A percentile compares a stretch with the other conserved stretches of the same genome.
phyloP scores from a whole-genome alignment of 2,329 filamentous ascomycete species.

The Alternaria panax region DNA sequence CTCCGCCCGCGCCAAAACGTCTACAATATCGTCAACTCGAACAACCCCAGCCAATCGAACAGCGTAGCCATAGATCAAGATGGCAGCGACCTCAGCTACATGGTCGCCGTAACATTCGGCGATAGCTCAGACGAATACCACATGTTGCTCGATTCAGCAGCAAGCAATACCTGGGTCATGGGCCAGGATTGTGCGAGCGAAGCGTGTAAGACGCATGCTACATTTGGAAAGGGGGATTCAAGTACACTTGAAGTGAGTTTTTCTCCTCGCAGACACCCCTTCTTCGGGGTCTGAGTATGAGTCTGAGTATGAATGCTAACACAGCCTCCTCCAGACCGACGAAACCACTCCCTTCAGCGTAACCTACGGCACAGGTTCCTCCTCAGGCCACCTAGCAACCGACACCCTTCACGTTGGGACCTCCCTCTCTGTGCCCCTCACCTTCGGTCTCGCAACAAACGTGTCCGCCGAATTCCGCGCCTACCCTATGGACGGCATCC shows the following conservation, averaged over 20 bases:
- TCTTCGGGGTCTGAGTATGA: not conserved
- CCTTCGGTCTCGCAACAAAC: conserved; percentile 75
- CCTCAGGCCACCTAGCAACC: conserved; percentile 69
- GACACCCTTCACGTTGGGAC: conserved; percentile 74
- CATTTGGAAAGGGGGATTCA: conserved; percentile 72
- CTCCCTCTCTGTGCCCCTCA: conserved; percentile 67
- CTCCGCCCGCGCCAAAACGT: conserved; percentile 55
- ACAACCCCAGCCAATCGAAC: conserved; percentile 48
- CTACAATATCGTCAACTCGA: conserved; percentile 53
- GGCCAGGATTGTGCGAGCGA: conserved; percentile 69
- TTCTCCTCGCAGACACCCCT: not conserved
- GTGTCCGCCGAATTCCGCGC: conserved; percentile 77
- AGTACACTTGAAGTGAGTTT: conserved; percentile 60
- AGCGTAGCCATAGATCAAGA: conserved; percentile 62
- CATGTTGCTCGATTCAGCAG: conserved; percentile 63
- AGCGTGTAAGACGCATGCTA: conserved; percentile 74
- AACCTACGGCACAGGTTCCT: conserved; percentile 78
- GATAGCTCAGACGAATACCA: conserved; percentile 59
- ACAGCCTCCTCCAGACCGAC: conserved; percentile 47
- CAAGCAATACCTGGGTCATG: conserved; percentile 83
- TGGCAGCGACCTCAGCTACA: conserved; percentile 63
- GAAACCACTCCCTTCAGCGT: conserved; percentile 66
- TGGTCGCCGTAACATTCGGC: conserved; percentile 60
- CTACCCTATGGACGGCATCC: conserved; percentile 87
- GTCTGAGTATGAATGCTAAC: not conserved